Percentiles rank a stretch among this genome's conserved stretches.
phyloP scores from a whole-genome alignment of 2,329 filamentous ascomycete species.

The Pezicula neosporulosa region DNA sequence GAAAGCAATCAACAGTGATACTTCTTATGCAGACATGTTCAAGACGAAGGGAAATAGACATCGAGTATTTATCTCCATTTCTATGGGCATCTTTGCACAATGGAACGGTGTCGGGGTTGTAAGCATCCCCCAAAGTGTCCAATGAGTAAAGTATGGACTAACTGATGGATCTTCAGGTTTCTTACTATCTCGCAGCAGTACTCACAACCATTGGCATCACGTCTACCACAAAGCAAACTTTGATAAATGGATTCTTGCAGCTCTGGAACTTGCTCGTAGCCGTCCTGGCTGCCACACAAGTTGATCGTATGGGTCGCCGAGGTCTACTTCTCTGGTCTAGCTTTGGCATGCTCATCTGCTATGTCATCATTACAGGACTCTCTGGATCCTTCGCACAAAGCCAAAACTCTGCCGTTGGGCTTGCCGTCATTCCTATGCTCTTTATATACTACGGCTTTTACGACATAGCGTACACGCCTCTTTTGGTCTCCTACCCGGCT shows the following conservation, averaged over 20 bases:
- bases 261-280: constrained; percentile 34
- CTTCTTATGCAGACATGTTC: constrained; percentile 19
- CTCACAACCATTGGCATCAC: constrained; percentile 22
- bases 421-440: constrained; percentile 41
- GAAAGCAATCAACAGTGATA: constrained; percentile 6
- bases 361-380: constrained; percentile 8
- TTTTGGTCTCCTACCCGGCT: constrained; percentile 20
- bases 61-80: constrained; percentile 26
- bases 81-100: constrained; percentile 28
- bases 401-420: constrained; percentile 19
- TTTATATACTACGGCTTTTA: constrained; percentile 44
- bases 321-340: constrained; percentile 25
- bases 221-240: constrained; percentile 13
- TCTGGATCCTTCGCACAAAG: constrained; percentile 1
- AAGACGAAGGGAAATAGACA: constrained; percentile 24
- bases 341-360: constrained; percentile 23
- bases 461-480: constrained; percentile 29
- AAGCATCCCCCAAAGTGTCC: neutral
- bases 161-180: constrained; percentile 12
- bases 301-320: constrained; percentile 28
- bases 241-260: constrained; percentile 26
- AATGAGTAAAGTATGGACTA: neutral
- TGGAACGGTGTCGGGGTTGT: constrained; percentile 19
- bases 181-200: constrained; percentile 33
- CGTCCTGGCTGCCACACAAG: constrained; percentile 30